These are phyloP conservation scores for Monilinia laxa DNA, from an alignment of 2,329 filamentous ascomycete genomes.

Conservation along the genomic window DNA sequence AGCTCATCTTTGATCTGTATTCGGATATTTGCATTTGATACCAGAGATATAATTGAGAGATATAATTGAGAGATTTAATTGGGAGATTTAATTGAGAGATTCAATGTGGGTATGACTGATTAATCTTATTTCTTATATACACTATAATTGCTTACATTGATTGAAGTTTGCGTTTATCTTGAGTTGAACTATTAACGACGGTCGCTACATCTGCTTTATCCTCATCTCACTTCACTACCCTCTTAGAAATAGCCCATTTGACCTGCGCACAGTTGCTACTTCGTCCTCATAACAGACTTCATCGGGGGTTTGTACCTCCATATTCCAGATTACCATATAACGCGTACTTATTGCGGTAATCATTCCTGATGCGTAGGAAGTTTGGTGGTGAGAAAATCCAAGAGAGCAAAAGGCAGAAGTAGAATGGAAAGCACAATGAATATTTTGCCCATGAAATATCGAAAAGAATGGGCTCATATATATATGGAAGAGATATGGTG, in stretches of 20 bases:
- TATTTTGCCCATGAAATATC: background rate
- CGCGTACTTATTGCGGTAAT: background rate
- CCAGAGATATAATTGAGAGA: conserved; percentile 13
- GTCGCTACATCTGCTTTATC: background rate
- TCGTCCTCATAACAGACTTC: background rate
- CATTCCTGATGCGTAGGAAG: background rate
- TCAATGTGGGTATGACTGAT: background rate
- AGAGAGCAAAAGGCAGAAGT: background rate
- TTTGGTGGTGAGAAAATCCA: background rate
- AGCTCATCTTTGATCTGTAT: conserved; percentile 48
- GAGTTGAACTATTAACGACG: background rate
- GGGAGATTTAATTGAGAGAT: conserved; percentile 8
- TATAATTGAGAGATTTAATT: background rate
- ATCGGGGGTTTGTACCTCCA: background rate
- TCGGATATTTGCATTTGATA: conserved; percentile 23
- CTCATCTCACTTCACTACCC: background rate
- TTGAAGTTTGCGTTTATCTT: background rate
- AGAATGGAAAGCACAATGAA: background rate
- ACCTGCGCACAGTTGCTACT: background rate
- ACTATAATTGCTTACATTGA: background rate
- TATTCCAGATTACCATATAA: background rate
- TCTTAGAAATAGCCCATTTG: background rate
- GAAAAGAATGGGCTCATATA: background rate
- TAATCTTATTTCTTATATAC: background rate
- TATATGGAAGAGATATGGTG: background rate